These are phyloP conservation scores for Penicillium sp. DNA, from an alignment of 2,329 filamentous ascomycete genomes.

Conservation along the genomic window DNA sequence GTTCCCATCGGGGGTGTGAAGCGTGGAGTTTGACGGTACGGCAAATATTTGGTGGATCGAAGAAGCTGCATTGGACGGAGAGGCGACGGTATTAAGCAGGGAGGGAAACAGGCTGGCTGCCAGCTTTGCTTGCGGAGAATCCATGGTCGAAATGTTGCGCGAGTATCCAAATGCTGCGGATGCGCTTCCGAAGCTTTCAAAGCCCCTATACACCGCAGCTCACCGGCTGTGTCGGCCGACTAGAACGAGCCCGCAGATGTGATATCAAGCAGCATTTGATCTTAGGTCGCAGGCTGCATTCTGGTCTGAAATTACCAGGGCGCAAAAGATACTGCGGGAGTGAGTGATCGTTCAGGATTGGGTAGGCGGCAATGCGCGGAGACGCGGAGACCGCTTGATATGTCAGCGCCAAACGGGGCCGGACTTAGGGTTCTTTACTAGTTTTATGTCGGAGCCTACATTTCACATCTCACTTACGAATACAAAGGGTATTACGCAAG, in stretches of 20 bases:
- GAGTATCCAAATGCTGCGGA: not conserved
- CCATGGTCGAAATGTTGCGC: conserved; percentile 19
- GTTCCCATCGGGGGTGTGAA: conserved; percentile 21
- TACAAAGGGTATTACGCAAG: conserved; percentile 8
- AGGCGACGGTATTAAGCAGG: conserved; percentile 24
- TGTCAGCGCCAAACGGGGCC: conserved; percentile 18
- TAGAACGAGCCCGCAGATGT: conserved; percentile 7
- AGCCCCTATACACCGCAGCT: conserved; percentile 11
- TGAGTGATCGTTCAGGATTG: conserved; percentile 8
- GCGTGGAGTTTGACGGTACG: conserved; percentile 14
- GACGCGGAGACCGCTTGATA: conserved; percentile 21
- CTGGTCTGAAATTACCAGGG: conserved; percentile 4
- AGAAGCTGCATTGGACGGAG: conserved; percentile 22
- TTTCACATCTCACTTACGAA: not conserved
- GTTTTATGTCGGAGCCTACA: not conserved
- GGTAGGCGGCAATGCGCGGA: conserved; percentile 14
- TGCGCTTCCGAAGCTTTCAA: not conserved
- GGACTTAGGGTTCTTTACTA: no score
- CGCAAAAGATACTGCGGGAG: conserved; percentile 2
- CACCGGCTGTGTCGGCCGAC: conserved; percentile 9
- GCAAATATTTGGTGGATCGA: conserved; percentile 17
- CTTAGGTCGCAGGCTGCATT: conserved; percentile 22
- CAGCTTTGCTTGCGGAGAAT: conserved; percentile 25
- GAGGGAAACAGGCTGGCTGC: conserved; percentile 31
- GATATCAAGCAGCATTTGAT: conserved; percentile 14